Conservation (phyloP, 176 grass and related monocot genomes). For the Aegilops longissima region DNA sequence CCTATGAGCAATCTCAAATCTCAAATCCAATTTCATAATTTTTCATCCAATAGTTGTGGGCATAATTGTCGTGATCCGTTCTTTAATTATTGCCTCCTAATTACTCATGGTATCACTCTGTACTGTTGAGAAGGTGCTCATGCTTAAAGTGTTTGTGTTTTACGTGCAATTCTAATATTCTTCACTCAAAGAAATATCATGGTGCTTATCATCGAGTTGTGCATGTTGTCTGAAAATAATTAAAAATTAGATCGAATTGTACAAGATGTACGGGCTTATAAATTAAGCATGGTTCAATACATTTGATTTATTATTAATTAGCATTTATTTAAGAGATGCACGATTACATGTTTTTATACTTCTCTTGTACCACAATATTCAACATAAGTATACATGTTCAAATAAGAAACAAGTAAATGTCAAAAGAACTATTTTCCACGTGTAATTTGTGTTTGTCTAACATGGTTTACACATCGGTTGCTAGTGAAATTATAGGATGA, state of each 20-base stretch:
- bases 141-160: too few species aligned
- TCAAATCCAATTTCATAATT: background rate
- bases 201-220: too few species aligned
- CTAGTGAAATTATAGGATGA: background rate
- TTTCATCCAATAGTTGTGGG: background rate
- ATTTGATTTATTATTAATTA: background rate
- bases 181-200: too few species aligned
- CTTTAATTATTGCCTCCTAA: background rate
- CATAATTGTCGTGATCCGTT: background rate
- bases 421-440: background rate
- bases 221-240: too few species aligned
- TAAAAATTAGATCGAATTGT: too few species aligned
- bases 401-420: background rate
- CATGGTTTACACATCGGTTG: background rate
- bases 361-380: background rate
- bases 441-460: background rate
- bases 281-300: background rate
- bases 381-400: background rate
- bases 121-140: too few species aligned
- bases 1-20: too few species aligned
- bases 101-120: background rate
- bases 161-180: too few species aligned
- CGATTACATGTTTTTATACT: background rate
- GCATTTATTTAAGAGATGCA: background rate
- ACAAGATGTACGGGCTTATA: background rate